A percentile compares a stretch with the other conserved stretches of the same genome.
Conservation (phyloP, 164 flowering plant genomes). For the Macadamia integrifolia region DNA sequence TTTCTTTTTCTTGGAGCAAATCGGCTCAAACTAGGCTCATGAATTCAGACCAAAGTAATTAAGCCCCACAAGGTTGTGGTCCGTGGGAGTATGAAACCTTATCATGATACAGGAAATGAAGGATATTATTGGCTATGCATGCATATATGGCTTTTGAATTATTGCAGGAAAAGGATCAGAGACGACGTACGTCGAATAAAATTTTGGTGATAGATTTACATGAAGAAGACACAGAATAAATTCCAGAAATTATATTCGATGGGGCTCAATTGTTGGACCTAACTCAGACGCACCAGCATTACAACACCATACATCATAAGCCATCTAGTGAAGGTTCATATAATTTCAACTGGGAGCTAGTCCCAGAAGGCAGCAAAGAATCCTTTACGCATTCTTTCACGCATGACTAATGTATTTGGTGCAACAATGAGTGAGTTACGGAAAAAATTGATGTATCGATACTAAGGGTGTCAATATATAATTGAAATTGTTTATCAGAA, state of each 20-base stretch:
- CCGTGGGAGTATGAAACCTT: no score
- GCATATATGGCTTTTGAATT: conserved; percentile 11
- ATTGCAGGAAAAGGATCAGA: conserved; percentile 12
- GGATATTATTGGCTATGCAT: not conserved
- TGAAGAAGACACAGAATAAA: conserved; percentile 13
- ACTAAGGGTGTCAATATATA: no score
- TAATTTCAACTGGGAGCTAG: not conserved
- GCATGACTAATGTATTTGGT: not conserved
- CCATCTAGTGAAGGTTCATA: not conserved
- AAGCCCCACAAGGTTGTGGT: no score
- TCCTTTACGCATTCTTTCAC: not conserved
- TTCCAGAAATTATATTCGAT: conserved; percentile 4
- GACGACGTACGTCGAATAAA: conserved; percentile 4
- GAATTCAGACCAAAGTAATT: not conserved
- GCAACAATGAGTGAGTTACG: no score
- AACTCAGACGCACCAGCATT: conserved; percentile 4
- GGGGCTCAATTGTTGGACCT: not conserved
- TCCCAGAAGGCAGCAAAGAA: not conserved
- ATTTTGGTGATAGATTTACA: conserved; percentile 10
- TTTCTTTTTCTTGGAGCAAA: not conserved
- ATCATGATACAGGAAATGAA: not conserved
- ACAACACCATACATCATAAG: not conserved
- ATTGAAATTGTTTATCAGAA: no score
- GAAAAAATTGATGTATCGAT: no score
- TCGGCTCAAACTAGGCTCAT: not conserved